Conservation (phyloP, 805 yeast genomes). For the Ogataea ramenticola region DNA sequence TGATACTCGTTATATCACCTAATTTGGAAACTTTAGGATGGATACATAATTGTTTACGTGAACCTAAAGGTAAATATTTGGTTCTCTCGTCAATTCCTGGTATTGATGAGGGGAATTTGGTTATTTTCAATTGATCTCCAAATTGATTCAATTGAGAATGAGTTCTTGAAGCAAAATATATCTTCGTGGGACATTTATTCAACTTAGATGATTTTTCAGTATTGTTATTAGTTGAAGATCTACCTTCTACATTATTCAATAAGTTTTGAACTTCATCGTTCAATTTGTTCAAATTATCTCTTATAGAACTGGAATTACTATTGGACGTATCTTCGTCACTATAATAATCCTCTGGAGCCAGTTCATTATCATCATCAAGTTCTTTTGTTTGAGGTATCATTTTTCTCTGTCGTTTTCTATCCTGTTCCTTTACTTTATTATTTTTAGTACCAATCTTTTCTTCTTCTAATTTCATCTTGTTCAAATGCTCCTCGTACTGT, state of each 20-base stretch:
- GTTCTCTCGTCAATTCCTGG: conserved; percentile 38
- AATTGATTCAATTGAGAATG: conserved; percentile 86
- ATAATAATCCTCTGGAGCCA: conserved; percentile 29
- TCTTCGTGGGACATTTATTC: conserved; percentile 34
- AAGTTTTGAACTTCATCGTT: conserved; percentile 42
- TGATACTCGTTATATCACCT: conserved; percentile 47
- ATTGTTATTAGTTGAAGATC: conserved; percentile 6
- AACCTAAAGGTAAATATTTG: conserved; percentile 69
- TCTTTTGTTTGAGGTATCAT: neutral
- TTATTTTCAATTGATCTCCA: conserved; percentile 57
- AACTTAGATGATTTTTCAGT: conserved; percentile 12
- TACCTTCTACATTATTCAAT: conserved; percentile 33
- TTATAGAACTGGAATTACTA: conserved; percentile 5
- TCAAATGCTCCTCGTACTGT: conserved; percentile 35
- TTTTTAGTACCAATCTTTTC: conserved; percentile 17
- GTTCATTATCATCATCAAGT: conserved; percentile 17
- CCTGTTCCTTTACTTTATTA: neutral
- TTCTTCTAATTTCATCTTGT: conserved; percentile 24
- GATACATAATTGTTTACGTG: conserved; percentile 80
- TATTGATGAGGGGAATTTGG: conserved; percentile 59
- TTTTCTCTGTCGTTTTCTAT: conserved; percentile 3
- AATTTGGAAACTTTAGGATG: conserved; percentile 51
- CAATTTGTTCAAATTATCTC: conserved; percentile 17
- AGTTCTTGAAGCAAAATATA: conserved; percentile 77
- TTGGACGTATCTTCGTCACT: conserved; percentile 28